Evolutionary conservation across 768 basidiomycete species (phyloP), one percentile per base, ranked within the genome.

Genomic region (Nidularia pulvinata): DNA sequence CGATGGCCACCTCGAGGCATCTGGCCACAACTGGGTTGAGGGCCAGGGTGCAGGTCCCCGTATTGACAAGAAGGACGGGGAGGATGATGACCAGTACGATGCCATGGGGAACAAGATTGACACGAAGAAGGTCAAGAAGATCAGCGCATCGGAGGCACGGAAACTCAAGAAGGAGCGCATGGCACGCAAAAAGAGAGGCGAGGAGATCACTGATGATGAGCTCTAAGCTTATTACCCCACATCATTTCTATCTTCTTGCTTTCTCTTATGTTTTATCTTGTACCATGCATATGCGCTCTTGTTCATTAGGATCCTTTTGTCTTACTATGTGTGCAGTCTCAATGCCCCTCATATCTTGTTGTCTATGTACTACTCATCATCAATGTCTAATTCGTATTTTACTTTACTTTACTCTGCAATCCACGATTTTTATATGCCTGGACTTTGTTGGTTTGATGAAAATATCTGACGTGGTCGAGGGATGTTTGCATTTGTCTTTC

Each of bases 1-100:
- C 49, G 93, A 98, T 69, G 97, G 97, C 65, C 87, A 80, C 62
- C 86, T 98, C 59, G 93, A 95, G 78, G 94, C 96, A 5, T 98
- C 95, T 44, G 95, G 95, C 57, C 94, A 96, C 82, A 96, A 97
- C 84, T 97, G 95, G 96, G 94, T 97, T 66, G 97, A 98, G 75
- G 97, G 97, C 47, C 97, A 99, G 73, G 97, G 97, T 52, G 81
- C 93, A 16, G 96, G 96, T 9, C 72, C 94, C 44, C 87, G 95
- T 54, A 98, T 99, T 63, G 97, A 97, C 83, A 91, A 94, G 85
- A 84, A 84, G 65, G 90, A 84, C 5, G 95, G 88, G 48, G 93
- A 93, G 61, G 95, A 97, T 57, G 93, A 95, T 48, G 94, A 85
- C 39, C 76, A 82, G 64, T 98, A 91, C 68, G 97, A 99, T 69